Conservation (phyloP, 768 basidiomycete genomes). For the Suillus placidus region DNA sequence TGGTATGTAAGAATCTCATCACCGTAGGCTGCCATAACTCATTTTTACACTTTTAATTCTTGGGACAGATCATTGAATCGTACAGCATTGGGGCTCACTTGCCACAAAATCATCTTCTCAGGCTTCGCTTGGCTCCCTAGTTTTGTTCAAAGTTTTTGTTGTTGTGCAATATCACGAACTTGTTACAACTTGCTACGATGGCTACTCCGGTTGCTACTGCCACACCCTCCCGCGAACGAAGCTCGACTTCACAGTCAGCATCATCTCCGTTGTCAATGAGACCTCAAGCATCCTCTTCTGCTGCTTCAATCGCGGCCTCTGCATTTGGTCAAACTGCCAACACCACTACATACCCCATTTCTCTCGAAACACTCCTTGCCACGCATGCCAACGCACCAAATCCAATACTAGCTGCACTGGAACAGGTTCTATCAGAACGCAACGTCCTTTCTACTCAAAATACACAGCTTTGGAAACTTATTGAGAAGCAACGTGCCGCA, state of each 20-base stretch:
- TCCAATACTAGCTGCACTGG: conserved; percentile 64
- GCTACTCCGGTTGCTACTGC: conserved; percentile 14
- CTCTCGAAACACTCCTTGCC: conserved; percentile 57
- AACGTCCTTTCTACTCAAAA: conserved; percentile 84
- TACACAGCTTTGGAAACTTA: conserved; percentile 90
- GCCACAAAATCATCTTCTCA: background rate
- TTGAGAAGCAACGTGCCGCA: conserved; percentile 88
- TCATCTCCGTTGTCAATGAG: conserved; percentile 35
- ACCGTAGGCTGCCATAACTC: background rate
- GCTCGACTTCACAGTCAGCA: conserved; percentile 22
- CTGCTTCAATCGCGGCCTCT: conserved; percentile 30
- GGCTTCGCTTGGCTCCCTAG: background rate
- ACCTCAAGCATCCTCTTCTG: conserved; percentile 35
- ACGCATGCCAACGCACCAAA: conserved; percentile 55
- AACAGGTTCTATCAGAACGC: conserved; percentile 76
- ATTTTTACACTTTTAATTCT: background rate
- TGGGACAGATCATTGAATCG: background rate
- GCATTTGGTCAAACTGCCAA: conserved; percentile 32
- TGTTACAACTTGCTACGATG: conserved; percentile 3
- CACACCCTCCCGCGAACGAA: conserved; percentile 27
- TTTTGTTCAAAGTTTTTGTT: conserved; percentile 4
- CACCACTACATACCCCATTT: conserved; percentile 38
- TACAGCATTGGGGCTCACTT: background rate
- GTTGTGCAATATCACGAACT: background rate
- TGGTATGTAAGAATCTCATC: background rate